Base-by-base conservation (phyloP, 1,139 yeast species). In the Suhomyces choctaworum region DNA sequence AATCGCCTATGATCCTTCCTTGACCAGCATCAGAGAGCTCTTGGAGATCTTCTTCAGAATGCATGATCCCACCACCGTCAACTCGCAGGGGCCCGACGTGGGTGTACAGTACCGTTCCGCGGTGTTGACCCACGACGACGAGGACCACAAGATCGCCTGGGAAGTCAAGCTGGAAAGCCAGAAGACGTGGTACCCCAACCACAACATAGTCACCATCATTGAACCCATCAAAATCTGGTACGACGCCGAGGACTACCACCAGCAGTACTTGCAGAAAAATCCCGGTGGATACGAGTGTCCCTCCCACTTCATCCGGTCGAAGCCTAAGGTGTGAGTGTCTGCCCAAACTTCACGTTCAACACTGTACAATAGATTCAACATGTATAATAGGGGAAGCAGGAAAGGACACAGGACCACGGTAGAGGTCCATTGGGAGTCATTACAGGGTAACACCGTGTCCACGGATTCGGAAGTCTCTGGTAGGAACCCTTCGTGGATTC, bases 241-340 rank as follows among this genome's bases (percentile, higher is more conserved):
- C 66, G 96, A 90, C 54, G 97, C 97, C 13, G 98, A 92, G 61
- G 89, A 80, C 25, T 92, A 90, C 58, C 97, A 92, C 58, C 97
- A 92, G 56, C 55, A 74, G 42, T 92, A 92, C 58, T 69, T 90
- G 52, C 70, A 72, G 37, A 80, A 78, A 53, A 88, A 90, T 56
- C 95, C 96, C 1, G 64, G 66, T 4, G 97, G 97, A 4, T 86
- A 88, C 61, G 86, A 83, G 42, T 90, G 97, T 58, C 94, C 96
- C 16, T 80, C 90, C 4, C 97, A 90, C 56, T 88, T 73, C 37
- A 44, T 56, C 27, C 44, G 62, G 39, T 50, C 51, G 9, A 46
- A 46, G 47, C 60, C 62, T 20, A 54, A 56, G 51, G 45, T 41
- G 2, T 55, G 40, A 40, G 21, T 19, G 27, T 16, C 11, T 16